Percentiles rank a stretch among this genome's conserved stretches.
phyloP scores from a whole-genome alignment of 306 rosid genomes.

The Trifolium dubium region DNA sequence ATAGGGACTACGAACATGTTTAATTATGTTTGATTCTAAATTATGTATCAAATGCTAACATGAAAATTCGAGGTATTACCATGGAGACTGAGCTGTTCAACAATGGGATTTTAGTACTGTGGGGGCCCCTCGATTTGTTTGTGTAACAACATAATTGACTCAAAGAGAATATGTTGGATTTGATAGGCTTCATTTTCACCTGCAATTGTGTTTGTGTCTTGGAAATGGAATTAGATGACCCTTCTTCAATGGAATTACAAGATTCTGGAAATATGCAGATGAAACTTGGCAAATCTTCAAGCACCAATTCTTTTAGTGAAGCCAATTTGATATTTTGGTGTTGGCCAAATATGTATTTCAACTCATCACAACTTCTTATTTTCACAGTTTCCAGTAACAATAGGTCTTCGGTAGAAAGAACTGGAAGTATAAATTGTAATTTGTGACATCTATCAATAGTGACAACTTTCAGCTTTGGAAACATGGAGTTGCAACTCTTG shows the following conservation, averaged over 20 bases:
- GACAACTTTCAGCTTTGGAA: neutral
- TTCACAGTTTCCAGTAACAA: neutral
- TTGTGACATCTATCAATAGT: rapidly evolving
- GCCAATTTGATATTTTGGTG: neutral
- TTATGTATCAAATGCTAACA: neutral
- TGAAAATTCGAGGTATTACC: neutral
- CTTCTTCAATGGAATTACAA: too few species aligned
- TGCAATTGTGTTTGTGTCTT: neutral
- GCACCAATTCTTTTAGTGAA: rapidly evolving
- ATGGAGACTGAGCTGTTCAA: neutral
- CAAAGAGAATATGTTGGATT: neutral
- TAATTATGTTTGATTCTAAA: too few species aligned
- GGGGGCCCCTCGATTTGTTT: neutral
- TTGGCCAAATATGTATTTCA: conserved; percentile 27
- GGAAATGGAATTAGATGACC: too few species aligned
- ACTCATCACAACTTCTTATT: rapidly evolving
- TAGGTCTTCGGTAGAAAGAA: neutral
- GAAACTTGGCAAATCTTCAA: neutral
- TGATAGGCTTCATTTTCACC: neutral
- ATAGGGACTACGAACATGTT: too few species aligned
- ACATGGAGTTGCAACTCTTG: neutral
- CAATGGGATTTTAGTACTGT: neutral
- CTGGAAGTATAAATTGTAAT: neutral
- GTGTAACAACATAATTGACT: neutral
- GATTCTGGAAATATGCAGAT: neutral